Conservation (phyloP, 106 monocot genomes). For the Acanthochlamys bracteata region DNA sequence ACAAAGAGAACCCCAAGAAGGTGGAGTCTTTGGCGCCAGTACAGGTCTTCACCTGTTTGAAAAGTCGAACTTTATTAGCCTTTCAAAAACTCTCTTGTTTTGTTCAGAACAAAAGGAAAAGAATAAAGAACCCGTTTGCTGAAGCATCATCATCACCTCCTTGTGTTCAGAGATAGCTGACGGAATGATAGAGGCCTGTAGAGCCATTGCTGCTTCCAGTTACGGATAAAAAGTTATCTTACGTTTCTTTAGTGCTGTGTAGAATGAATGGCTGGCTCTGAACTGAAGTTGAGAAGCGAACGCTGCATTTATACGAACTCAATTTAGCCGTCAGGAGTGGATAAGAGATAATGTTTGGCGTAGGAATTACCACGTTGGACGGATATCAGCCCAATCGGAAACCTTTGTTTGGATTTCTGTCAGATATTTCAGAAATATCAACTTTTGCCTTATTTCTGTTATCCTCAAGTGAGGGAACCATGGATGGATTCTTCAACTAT, state of each 20-base stretch:
- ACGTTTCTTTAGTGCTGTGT: too few relatives aligned
- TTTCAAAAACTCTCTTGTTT: too few relatives aligned
- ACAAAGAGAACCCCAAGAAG: conserved; percentile 52
- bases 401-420: background rate
- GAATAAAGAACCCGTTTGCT: background rate
- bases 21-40: conserved; percentile 44
- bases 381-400: background rate
- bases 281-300: too few relatives aligned
- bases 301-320: background rate
- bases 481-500: too few relatives aligned
- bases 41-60: conserved; percentile 33
- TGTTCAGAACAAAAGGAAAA: background rate
- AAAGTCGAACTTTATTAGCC: background rate
- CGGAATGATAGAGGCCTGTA: conserved; percentile 59
- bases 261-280: too few relatives aligned
- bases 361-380: background rate
- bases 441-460: too few relatives aligned
- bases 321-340: too few relatives aligned
- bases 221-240: too few relatives aligned
- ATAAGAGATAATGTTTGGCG: background rate
- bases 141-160: conserved; percentile 26
- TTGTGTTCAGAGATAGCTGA: conserved; percentile 54
- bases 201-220: conserved; percentile 41
- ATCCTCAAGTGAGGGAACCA: too few relatives aligned
- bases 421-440: background rate